Base-by-base conservation (phyloP, 805 yeast species). In the Cyberlindnera amylophila region DNA sequence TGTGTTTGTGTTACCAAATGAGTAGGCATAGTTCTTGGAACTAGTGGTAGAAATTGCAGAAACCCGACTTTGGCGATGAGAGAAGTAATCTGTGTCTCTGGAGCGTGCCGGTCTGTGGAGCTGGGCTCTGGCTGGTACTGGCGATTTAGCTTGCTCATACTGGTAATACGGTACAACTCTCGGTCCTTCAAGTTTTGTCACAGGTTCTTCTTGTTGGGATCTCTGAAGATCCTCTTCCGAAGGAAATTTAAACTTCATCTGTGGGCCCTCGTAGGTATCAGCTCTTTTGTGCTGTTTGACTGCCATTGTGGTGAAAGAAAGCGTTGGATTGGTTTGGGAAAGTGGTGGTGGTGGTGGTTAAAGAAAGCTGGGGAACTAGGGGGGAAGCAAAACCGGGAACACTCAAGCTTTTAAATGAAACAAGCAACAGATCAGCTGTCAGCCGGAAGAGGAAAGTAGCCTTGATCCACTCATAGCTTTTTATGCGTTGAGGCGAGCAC, bases 201-300 rank as follows among this genome's bases (percentile, higher is more conserved):
- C 24, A 3, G 23, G n/a, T 1, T 28, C 36, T 1, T 26, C 4
- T 17, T 27, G 21, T 21, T 27, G 34, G 9, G 28, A 30, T 6
- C n/a, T 42, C 7, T 27, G 32, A 6, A 52, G 35, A 14, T 48
- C 51, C 37, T 62, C 67, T 4, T 47, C 48, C 6, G 62, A 57
- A 13, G 73, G 73, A 40, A 67, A 69, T 40, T 60, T 58, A 50
- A 69, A 69, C 13, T 51, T 62, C 62, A 64, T 58, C 46, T 68
- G 72, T 2, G 63, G 52, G 5, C 73, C 73, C 18, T 58, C 60
- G 41, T 65, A 67, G 0, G 72, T 66, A 7, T 56, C 47, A 1
- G 71, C 51, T 46, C 61, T 48, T 16, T 43, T 61, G 49, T 64
- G 67, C 23, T 65, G 55, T 46, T 64, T 45, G 7, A 35, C 27